Evolutionary conservation across 2,329 filamentous ascomycete species (phyloP), one percentile per base, ranked within the genome.

Genomic region (Fusarium buharicum): DNA sequence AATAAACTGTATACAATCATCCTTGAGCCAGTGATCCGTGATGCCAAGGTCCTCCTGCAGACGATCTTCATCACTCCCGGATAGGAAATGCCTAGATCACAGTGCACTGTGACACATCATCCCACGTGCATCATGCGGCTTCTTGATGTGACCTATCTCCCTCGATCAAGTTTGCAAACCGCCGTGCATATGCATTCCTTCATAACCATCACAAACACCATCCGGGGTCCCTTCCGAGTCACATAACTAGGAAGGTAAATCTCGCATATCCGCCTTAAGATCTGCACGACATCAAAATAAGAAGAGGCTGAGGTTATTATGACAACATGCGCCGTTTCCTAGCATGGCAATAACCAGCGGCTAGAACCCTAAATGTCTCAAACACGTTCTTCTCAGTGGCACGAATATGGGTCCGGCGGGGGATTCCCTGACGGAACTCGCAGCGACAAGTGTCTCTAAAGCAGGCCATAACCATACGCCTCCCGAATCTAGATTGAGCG

Each of bases 401-500:
- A 13, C 11, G 33, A 27, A 51, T 13, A 12, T 37, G 24, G 34
- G 28, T 4, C 10, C 7, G 4, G 11, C n/a, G 13, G 22, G 30
- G 7, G 13, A n/a, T n/a, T 27, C 13, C 16, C 14, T 24, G 20
- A 30, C 34, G 24, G 33, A 16, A 20, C 8, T 51, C 12, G 27
- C 31, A 28, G 46, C 59, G 30, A 6, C 43, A 40, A 17, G 4
- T 11, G n/a, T 17, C n/a, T 36, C 14, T 28, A 11, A 22, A 13
- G 0, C 2, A n/a, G 47, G 2, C 46, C 24, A 27, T 34, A 22
- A 20, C 24, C 13, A 7, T 39, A 17, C 12, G 16, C 14, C 6
- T 12, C 36, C 45, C 20, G 17, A 44, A 45, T 46, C 18, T 59
- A 55, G 44, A 60, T 24, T 2, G 11, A 49, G 14, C 59, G 59